Conservation (phyloP, 2,329 filamentous ascomycete genomes). For the Incumbomyces lentus region DNA sequence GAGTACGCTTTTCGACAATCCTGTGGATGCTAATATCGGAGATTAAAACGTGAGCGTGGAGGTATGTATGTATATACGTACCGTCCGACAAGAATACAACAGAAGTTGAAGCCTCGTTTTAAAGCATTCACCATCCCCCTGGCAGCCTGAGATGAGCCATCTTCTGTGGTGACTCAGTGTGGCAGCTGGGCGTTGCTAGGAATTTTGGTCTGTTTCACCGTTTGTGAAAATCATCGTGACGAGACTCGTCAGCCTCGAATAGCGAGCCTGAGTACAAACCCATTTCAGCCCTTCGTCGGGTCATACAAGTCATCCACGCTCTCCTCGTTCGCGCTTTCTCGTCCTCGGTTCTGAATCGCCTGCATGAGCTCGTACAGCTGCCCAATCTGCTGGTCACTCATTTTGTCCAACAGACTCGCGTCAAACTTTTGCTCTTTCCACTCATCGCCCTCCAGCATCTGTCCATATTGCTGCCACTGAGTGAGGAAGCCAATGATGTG, state of each 20-base stretch:
- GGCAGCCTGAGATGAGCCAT: too few relatives aligned
- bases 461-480: conserved; percentile 93
- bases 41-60: too few relatives aligned
- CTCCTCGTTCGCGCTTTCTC: conserved; percentile 38
- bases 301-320: conserved; percentile 17
- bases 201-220: too few relatives aligned
- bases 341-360: conserved; percentile 52
- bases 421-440: conserved; percentile 85
- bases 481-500: conserved; percentile 93
- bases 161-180: too few relatives aligned
- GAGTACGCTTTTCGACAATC: too few relatives aligned
- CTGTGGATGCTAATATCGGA: too few relatives aligned
- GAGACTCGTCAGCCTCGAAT: conserved; percentile 1
- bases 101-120: too few relatives aligned
- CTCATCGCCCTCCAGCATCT: conserved; percentile 74
- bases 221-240: not conserved
- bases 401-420: conserved; percentile 60
- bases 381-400: conserved; percentile 91
- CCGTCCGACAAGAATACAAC: too few relatives aligned
- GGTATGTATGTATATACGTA: too few relatives aligned
- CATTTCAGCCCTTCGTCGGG: conserved; percentile 7
- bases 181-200: not conserved
- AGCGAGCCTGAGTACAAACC: not conserved
- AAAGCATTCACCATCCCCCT: too few relatives aligned
- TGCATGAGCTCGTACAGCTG: conserved; percentile 93